Conservation (phyloP, 495 filamentous ascomycete species). For the Talaromyces trachyspermus region DNA sequence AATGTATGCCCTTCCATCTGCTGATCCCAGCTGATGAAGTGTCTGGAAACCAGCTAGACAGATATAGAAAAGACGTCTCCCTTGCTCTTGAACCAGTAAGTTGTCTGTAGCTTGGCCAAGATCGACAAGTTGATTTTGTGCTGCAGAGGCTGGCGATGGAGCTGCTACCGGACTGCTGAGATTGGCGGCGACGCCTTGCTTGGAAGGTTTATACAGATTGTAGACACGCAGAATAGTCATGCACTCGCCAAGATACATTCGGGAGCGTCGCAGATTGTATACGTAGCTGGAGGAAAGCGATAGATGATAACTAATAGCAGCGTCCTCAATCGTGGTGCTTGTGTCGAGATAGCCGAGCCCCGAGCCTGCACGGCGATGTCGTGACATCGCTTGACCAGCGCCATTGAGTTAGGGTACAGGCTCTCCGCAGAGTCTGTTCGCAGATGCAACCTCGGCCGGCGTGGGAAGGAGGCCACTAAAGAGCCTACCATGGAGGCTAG, state of each 20-base stretch:
- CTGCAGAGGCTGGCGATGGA: slow-evolving; percentile 15
- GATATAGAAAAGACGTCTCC: slow-evolving; percentile 72
- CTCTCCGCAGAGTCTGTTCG: slow-evolving; percentile 46
- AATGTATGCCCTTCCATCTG: slow-evolving; percentile 55
- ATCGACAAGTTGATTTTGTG: slow-evolving; percentile 15
- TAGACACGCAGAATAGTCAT: slow-evolving; percentile 63
- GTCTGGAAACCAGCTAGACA: slow-evolving; percentile 59
- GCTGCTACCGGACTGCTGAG: background rate
- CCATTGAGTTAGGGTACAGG: slow-evolving; percentile 55
- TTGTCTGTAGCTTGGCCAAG: slow-evolving; percentile 36
- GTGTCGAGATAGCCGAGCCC: slow-evolving; percentile 59
- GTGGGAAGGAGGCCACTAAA: slow-evolving; percentile 73
- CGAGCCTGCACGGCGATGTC: slow-evolving; percentile 64
- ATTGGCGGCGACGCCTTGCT: slow-evolving; percentile 17
- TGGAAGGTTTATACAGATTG: slow-evolving; percentile 47
- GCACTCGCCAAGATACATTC: slow-evolving; percentile 66
- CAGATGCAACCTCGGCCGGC: slow-evolving; percentile 64
- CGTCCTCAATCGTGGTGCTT: slow-evolving; percentile 68
- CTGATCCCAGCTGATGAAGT: slow-evolving; percentile 59
- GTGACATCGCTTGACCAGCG: slow-evolving; percentile 67
- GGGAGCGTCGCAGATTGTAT: slow-evolving; percentile 56
- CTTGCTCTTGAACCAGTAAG: slow-evolving; percentile 69
- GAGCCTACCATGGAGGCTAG: slow-evolving; percentile 73
- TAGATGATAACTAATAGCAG: slow-evolving; percentile 77
- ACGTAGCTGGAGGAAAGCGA: slow-evolving; percentile 64